Percentiles rank a stretch among this genome's conserved stretches.
Evolutionary conservation across 2,329 filamentous ascomycete species (phyloP).

Genomic region (Exophiala sp.): DNA sequence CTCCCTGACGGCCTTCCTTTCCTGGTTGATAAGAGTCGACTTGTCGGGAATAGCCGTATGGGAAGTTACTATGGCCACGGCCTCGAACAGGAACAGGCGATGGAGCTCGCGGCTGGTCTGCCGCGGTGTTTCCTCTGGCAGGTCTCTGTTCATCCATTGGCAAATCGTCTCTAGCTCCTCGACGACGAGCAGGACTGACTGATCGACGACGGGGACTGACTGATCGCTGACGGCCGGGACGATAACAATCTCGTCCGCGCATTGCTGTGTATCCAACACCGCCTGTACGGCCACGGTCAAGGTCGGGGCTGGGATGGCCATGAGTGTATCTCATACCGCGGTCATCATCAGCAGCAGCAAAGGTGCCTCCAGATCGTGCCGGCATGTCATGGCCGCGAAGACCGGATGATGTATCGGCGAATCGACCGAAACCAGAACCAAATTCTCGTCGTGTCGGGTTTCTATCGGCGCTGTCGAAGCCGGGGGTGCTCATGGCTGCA

Average conservation of each 20-base stretch:
- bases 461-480: neutral
- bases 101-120: neutral
- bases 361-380: no score
- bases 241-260: neutral
- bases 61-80: conserved; percentile 18
- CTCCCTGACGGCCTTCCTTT: neutral
- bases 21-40: conserved; percentile 14
- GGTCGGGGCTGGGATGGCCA: neutral
- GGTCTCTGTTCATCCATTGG: neutral
- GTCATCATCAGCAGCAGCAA: no score
- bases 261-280: neutral
- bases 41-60: conserved; percentile 15
- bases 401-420: neutral
- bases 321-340: no score
- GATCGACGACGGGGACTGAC: neutral
- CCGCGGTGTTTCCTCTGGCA: neutral
- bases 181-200: neutral
- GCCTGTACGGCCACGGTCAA: neutral
- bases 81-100: conserved; percentile 1
- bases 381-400: no score
- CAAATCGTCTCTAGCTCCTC: neutral
- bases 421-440: neutral
- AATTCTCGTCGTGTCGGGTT: neutral
- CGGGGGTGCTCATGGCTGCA: neutral
- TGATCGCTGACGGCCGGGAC: neutral